Evolutionary conservation across 2,329 filamentous ascomycete species (phyloP), one percentile per base, ranked within the genome.

Genomic region (Aspergillus novoparasiticus): DNA sequence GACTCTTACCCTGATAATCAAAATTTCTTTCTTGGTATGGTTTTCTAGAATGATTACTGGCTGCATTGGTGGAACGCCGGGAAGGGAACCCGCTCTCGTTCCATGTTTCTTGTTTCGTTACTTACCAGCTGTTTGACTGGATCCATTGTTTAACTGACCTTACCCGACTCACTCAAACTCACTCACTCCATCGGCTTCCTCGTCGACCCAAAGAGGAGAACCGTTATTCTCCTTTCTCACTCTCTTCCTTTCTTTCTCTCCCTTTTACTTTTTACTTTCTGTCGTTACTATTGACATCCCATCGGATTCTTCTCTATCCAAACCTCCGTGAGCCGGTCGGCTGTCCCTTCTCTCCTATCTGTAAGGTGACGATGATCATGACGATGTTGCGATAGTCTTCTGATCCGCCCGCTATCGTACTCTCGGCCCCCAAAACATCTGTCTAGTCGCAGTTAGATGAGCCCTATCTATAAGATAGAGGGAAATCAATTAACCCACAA

Each of bases 11-110:
- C 56, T 51, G 30, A 62, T 36, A 50, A 56, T 62, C 48, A 36
- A 59, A 63, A 60, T 59, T 62, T 64, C 59, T 59, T 62, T 64
- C 62, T 61, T 50, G 62, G 59, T 62, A 32, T 34, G 34, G n/a
- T 55, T 58, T 65, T 65, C 63, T 61, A 65, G 63, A 63, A 60
- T 55, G 63, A 43, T 62, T 43, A 65, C 63, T 65, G 63, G 63
- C 64, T 57, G 55, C 34, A 34, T 23, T 30, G 58, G 61, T 61
- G 64, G 58, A 61, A 65, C 63, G 41, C 43, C 63, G 60, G 63
- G 61, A 60, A 43, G 59, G 57, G 48, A 57, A 61, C 59, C 62
- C 57, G 62, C 48, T 55, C 55, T 50, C 53, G 48, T 60, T 61
- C 51, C 51, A 32, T 58, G 58, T 43, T 60, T 61, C 50, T 58